phyloP scores from a whole-genome alignment of 805 yeast genomes.

The Yamadazyma insecticola region DNA sequence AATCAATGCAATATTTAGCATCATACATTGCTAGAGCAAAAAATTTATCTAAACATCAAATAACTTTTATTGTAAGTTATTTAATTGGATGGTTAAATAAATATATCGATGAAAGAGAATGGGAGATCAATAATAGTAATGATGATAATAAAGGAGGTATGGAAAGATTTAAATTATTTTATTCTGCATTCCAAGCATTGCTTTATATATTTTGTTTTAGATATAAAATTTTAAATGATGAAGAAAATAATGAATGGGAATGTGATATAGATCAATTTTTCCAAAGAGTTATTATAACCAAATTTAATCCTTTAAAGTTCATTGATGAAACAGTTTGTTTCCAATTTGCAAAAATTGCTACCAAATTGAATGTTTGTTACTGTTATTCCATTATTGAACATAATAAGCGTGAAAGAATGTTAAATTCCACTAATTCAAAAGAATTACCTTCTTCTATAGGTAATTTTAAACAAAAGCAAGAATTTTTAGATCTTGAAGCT shows the following conservation, averaged over 20 bases:
- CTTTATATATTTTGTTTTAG: conserved; percentile 91
- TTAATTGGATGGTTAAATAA: conserved; percentile 79
- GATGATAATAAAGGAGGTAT: conserved; percentile 51
- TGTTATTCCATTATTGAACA: conserved; percentile 91
- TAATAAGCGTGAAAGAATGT: conserved; percentile 68
- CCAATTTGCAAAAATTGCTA: conserved; percentile 90
- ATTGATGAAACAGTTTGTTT: conserved; percentile 91
- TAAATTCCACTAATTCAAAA: conserved; percentile 21
- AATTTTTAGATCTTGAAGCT: conserved; percentile 85
- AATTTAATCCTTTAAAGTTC: conserved; percentile 89
- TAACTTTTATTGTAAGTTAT: conserved; percentile 77
- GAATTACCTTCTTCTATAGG: conserved; percentile 25
- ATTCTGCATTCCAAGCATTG: conserved; percentile 86
- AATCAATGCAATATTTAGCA: conserved; percentile 87
- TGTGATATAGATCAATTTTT: conserved; percentile 79
- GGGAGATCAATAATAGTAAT: conserved; percentile 47
- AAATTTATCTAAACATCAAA: conserved; percentile 63
- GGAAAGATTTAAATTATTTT: conserved; percentile 86
- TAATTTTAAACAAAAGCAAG: conserved; percentile 62
- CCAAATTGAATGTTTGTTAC: conserved; percentile 83
- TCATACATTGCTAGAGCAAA: conserved; percentile 88
- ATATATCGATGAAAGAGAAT: conserved; percentile 79
- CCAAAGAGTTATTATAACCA: conserved; percentile 78
- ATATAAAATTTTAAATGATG: conserved; percentile 45
- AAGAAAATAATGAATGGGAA: conserved; percentile 53